These are phyloP conservation scores for Lolium perenne DNA, from an alignment of 176 grass and related monocot genomes.

Conservation along the genomic window DNA sequence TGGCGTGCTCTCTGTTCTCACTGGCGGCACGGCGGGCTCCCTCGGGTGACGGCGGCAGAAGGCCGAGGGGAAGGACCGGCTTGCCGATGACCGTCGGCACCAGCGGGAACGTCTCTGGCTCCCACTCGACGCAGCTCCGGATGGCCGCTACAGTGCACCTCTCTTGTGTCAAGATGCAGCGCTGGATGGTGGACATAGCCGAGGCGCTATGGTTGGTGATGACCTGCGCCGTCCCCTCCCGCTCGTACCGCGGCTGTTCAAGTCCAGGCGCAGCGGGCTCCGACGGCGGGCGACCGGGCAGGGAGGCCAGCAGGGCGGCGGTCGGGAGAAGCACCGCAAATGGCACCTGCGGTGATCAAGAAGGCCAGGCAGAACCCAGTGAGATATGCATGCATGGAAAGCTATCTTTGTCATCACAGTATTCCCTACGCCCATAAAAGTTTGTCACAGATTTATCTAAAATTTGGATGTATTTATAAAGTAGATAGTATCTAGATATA, in stretches of 20 bases:
- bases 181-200: background rate
- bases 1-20: background rate
- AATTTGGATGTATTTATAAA: too few relatives aligned
- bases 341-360: background rate
- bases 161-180: background rate
- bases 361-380: background rate
- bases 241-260: background rate
- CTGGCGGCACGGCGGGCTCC: background rate
- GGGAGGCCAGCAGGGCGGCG: background rate
- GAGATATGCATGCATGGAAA: too few relatives aligned
- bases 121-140: slow-evolving; percentile 6
- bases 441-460: too few relatives aligned
- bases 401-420: too few relatives aligned
- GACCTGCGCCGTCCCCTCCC: background rate
- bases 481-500: too few relatives aligned
- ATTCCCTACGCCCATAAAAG: too few relatives aligned
- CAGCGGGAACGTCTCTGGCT: background rate
- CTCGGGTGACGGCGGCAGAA: background rate
- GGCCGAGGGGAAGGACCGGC: background rate
- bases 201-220: background rate
- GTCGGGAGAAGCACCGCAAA: background rate
- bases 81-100: background rate
- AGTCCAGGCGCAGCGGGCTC: background rate
- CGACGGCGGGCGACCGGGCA: background rate
- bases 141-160: background rate